These are phyloP conservation scores for Posidonia oceanica DNA, from an alignment of 116 monocot species.

Conservation along the genomic window DNA sequence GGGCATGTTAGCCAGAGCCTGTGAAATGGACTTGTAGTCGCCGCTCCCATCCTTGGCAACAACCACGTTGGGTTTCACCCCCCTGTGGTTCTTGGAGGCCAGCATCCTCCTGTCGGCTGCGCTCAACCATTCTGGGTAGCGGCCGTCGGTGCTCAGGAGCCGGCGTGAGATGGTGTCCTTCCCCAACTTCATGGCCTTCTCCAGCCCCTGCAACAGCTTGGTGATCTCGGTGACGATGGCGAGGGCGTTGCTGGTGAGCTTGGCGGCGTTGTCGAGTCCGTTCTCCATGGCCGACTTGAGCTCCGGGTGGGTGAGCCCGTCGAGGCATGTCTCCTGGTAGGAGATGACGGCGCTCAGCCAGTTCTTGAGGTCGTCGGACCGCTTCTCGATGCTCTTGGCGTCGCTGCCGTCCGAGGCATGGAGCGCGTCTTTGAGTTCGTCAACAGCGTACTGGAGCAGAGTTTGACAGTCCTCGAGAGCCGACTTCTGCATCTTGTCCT, in stretches of 20 bases:
- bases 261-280: slow-evolving; percentile 19
- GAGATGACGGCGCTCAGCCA: slow-evolving; percentile 70
- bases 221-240: slow-evolving; percentile 32
- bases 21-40: slow-evolving; percentile 55
- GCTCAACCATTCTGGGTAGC: slow-evolving; percentile 46
- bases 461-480: slow-evolving; percentile 46
- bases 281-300: slow-evolving; percentile 28
- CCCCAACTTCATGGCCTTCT: not conserved
- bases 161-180: slow-evolving; percentile 1
- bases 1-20: slow-evolving; percentile 46
- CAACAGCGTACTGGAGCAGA: slow-evolving; percentile 38
- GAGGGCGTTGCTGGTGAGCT: slow-evolving; percentile 66
- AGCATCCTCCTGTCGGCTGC: slow-evolving; percentile 53
- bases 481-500: slow-evolving; percentile 20
- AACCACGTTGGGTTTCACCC: slow-evolving; percentile 47
- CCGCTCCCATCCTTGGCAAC: slow-evolving; percentile 86
- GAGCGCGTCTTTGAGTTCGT: slow-evolving; percentile 29
- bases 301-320: slow-evolving; percentile 34
- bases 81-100: not conserved
- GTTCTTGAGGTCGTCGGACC: slow-evolving; percentile 28
- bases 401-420: slow-evolving; percentile 5
- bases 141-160: not conserved
- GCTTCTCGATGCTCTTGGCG: not conserved
- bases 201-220: slow-evolving; percentile 9
- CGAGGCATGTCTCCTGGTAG: slow-evolving; percentile 49